Evolutionary conservation across 257 asterid species (phyloP), one percentile per base, ranked within the genome.

Genomic region (Catharanthus roseus): DNA sequence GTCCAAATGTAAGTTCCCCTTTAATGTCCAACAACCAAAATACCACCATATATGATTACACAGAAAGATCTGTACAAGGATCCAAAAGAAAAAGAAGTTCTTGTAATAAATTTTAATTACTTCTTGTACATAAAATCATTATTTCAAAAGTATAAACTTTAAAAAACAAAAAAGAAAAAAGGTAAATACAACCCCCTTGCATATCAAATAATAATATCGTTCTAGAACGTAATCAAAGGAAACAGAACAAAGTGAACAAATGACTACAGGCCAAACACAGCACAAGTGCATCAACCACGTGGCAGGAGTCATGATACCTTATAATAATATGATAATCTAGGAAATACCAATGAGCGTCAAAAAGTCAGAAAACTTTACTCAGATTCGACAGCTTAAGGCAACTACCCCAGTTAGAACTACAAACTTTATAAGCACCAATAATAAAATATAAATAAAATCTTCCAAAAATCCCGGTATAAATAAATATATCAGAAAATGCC

Each of bases 401-500:
- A 61, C 76, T 53, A 31, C 71, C 77, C 81, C 73, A 78, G 60
- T 56, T 70, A 64, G 11, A 70, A 61, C 78, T 75, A 33, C 50
- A 70, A 65, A 64, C 34, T 55, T 57, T 57, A 69, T 38, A 62
- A 69, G 33, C 72, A 66, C 4, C 70, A 15, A 51, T 18, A 72
- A 70, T 78, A 65, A 50, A 76, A 49, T 71, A 75, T 24, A 23
- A 67, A 44, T 72, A 28, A 50, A 70, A 60, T 68, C 75, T 75
- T 72, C 80, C 73, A 64, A 77, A 68, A 72, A 75, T 77, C 74
- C 28, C 39, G 78, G 74, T 73, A 67, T 33, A 70, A 53, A 61
- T 55, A 74, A 74, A 61, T 50, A 74, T 12, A 5, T n/a, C 24
- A 36, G 72, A 49, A 23, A 23, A 5, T 62, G 65, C 38, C 68